Evolutionary conservation across 257 asterid species (phyloP).

Genomic region (Primulina tabacum): DNA sequence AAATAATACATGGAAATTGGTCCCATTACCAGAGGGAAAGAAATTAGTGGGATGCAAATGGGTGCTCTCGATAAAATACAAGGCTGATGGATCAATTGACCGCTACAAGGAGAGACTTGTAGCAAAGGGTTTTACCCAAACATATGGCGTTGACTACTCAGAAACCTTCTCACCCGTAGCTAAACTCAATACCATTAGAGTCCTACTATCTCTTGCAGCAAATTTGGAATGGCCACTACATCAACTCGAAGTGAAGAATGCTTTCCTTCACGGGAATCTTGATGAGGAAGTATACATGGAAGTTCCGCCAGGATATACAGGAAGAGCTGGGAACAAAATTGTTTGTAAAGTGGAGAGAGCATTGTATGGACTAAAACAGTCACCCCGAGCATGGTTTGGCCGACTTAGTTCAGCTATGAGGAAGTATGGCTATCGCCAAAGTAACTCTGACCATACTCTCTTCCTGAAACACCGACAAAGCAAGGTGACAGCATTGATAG

Average conservation of each 20-base stretch:
- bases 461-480: neutral
- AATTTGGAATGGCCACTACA: neutral
- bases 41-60: neutral
- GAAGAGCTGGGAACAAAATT: neutral
- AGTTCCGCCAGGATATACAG: neutral
- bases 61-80: neutral
- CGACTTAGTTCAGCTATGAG: neutral
- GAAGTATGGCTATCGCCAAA: neutral
- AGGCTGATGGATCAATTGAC: too few species aligned
- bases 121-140: neutral
- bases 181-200: conserved; percentile 2
- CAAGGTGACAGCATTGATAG: neutral
- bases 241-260: neutral
- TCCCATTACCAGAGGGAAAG: neutral
- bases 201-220: neutral
- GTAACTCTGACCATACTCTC: neutral
- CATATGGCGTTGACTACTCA: neutral
- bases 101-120: too few species aligned
- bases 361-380: neutral
- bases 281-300: neutral
- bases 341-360: neutral
- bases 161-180: neutral
- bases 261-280: neutral
- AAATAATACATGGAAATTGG: neutral
- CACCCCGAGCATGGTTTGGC: neutral